Base-by-base conservation (phyloP, 2,329 filamentous ascomycete species). In the Raffaelea ambrosiae region DNA sequence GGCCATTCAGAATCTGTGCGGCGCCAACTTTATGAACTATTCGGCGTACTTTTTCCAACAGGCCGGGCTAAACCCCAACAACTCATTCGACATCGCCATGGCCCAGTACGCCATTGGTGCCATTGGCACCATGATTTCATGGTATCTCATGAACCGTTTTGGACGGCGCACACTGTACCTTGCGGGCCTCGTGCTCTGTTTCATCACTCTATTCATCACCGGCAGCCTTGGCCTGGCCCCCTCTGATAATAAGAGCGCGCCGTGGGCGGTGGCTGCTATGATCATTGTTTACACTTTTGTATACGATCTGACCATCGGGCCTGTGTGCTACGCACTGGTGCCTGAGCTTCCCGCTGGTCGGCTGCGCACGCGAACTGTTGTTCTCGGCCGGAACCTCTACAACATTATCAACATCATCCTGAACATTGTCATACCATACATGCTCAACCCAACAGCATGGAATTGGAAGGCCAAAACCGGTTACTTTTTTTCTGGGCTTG, bases 71-170 rank as follows among this genome's bases (percentile, higher is more conserved):
- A 61, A 40, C 5, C 29, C 42, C 47, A 54, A 19, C 8, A 68
- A 44, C 53, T 66, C 62, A 55, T 61, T 64, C 1, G 72, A 66
- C 11, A 59, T 74, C 0, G 65, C 68, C 7, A 67, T 78, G 55
- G 73, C 62, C 3, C 67, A 72, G 42, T 74, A 73, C 41, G 70
- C 66, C 3, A 62, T 79, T 4, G 74, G 71, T 11, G 70, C 74
- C 49, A 59, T 74, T 5, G 75, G 74, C 3, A 77, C 73, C 0
- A 62, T 70, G 1, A 61, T 65, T 1, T 76, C 74, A 3, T 79
- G 75, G 74, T 63, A 66, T 43, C 54, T 75, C 8, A 74, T 74
- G 68, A 58, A 61, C 38, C 60, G 44, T 19, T 65, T 76, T 43
- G 75, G 76, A 21, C 69, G 75, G 7, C 68, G 74, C 11, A 70